Percentiles rank a stretch among this genome's conserved stretches.
phyloP scores from a whole-genome alignment of 495 filamentous ascomycete species.

The Oidiodendron maius region DNA sequence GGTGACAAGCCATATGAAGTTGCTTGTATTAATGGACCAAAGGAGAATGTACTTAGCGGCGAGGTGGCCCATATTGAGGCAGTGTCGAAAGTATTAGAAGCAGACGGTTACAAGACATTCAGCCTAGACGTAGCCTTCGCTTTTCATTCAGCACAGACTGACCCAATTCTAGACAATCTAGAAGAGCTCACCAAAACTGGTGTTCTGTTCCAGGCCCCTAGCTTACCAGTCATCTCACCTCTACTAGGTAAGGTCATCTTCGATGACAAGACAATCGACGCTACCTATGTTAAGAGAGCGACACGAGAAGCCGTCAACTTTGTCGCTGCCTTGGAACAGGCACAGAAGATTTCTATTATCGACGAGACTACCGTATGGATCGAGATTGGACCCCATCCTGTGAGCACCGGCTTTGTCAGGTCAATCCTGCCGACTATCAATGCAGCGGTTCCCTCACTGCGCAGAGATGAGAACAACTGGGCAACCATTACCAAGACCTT shows the following conservation, averaged over 20 bases:
- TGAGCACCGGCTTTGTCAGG: conserved; percentile 62
- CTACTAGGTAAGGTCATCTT: conserved; percentile 54
- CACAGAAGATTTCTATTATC: conserved; percentile 38
- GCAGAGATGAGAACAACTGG: conserved; percentile 54
- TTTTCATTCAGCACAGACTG: conserved; percentile 74
- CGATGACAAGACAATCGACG: conserved; percentile 46
- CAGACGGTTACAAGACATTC: conserved; percentile 56
- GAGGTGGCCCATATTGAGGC: conserved; percentile 41
- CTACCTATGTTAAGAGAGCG: conserved; percentile 57
- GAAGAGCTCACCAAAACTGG: conserved; percentile 45
- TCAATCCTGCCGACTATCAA: conserved; percentile 49
- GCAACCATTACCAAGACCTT: conserved; percentile 54
- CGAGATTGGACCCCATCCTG: conserved; percentile 64
- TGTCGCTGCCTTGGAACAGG: conserved; percentile 51
- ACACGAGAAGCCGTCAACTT: conserved; percentile 71
- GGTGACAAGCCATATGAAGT: conserved; percentile 31
- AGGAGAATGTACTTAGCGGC: conserved; percentile 58
- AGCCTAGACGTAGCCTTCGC: conserved; percentile 67
- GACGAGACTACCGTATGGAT: conserved; percentile 50
- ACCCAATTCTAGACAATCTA: conserved; percentile 63
- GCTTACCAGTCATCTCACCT: conserved; percentile 63
- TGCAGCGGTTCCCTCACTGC: conserved; percentile 47
- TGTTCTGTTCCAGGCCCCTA: conserved; percentile 53
- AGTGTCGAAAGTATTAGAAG: conserved; percentile 51
- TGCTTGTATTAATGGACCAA: conserved; percentile 57